Base-by-base conservation (phyloP, 805 yeast genomes). In the Candida andamanensis region DNA sequence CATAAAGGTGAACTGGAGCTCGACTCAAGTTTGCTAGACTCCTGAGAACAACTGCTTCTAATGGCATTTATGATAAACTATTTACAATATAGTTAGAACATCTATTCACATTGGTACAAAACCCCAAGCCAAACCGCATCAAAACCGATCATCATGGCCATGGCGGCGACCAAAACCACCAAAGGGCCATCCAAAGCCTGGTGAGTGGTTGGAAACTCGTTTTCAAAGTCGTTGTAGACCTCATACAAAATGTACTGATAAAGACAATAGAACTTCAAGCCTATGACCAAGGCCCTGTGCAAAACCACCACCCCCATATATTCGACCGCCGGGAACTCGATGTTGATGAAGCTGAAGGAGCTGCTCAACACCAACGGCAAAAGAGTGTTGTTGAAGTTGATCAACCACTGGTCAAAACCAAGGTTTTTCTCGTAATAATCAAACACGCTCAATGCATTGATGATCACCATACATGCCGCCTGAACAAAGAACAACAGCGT, bases 321-420 rank as follows among this genome's bases (percentile, higher is more conserved):
- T 14, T 24, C 15, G 30, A 32, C 29, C 22, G 31, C 13, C 6
- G 12, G 17, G 40, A 51, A 49, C 20, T 40, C 37, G 32, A 45
- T 30, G 26, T 50, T 53, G 7, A 58, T 43, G 15, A 43, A 44
- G n/a, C 54, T 35, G 37, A 58, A 60, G 14, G 65, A 58, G 37
- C 54, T 60, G 20, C 60, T 52, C 22, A 62, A 52, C 39, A 61
- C 47, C 8, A 60, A 44, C 1, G 67, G 65, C 28, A 61, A 43
- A 32, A 45, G 55, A 39, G 57, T 58, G 36, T 59, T 58, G 44
- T 62, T 62, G 15, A 50, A 44, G 16, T 50, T 59, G 15, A 37
- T 36, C 15, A 58, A 36, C 19, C 49, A 44, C 10, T 17, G 17
- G 6, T 9, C 13, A n/a, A 22, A 18, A 4, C 18, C 15, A 10